Percentiles rank a stretch among this genome's conserved stretches.
Conservation (phyloP, 345 rosid genomes). For the Camelina hispida region DNA sequence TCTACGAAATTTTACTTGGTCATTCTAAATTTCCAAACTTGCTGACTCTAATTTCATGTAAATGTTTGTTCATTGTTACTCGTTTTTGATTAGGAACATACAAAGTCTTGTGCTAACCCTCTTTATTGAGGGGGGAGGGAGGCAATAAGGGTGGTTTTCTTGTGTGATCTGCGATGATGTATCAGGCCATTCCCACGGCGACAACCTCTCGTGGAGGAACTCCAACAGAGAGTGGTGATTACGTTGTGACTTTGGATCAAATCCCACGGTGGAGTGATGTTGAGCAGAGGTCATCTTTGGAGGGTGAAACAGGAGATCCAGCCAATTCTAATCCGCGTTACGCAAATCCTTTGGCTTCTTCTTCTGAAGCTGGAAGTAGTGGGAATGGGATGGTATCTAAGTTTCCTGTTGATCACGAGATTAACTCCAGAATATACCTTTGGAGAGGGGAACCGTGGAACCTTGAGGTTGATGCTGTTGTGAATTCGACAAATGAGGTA, state of each 20-base stretch:
- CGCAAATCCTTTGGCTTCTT: constrained; percentile 71
- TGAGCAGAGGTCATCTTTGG: constrained; percentile 62
- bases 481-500: constrained; percentile 97
- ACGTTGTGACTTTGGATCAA: constrained; percentile 82
- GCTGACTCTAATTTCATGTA: constrained; percentile 7
- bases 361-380: constrained; percentile 56
- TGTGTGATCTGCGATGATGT: constrained; percentile 56
- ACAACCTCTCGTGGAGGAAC: constrained; percentile 55
- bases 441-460: constrained; percentile 99
- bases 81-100: neutral
- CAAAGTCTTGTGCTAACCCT: neutral
- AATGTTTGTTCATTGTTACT: constrained; percentile 23
- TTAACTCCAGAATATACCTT: constrained; percentile 78
- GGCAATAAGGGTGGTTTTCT: constrained; percentile 30
- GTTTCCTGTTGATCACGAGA: constrained; percentile 87
- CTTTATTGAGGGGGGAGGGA: neutral
- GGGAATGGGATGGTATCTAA: constrained; percentile 68
- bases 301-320: constrained; percentile 65
- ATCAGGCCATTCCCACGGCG: constrained; percentile 68
- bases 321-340: constrained; percentile 62
- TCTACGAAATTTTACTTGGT: constrained; percentile 11
- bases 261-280: constrained; percentile 94
- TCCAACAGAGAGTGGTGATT: constrained; percentile 61
- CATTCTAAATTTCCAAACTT: constrained; percentile 28
- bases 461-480: constrained; percentile 98